Base-by-base conservation (phyloP, 2,329 filamentous ascomycete genomes). In the Clathrospora elynae region DNA sequence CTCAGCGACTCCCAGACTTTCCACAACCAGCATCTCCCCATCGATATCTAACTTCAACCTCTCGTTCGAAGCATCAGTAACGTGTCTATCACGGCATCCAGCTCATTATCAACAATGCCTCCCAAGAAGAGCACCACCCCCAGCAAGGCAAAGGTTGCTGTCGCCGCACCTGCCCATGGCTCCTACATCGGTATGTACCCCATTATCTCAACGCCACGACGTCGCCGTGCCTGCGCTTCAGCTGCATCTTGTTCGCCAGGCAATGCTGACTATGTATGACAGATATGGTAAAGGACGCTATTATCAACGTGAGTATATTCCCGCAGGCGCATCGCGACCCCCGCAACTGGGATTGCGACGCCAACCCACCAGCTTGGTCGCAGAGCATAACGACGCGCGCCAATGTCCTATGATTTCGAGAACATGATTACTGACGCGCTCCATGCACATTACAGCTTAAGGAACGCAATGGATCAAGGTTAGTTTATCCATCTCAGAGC, bases 261-360 rank as follows among this genome's bases (percentile, higher is more conserved):
- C 57, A 70, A 71, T 79, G 68, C 78, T 82, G 75, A 83, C 77
- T 59, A 43, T 59, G 54, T 57, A 29, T 64, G 66, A 67, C 71
- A 85, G 83, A 85, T 73, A 86, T 87, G 84, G 84, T 87, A 72
- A 85, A 85, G 74, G 83, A 86, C 71, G 84, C 83, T 59, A 84
- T 87, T 68, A 71, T 85, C 66, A 81, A 79, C 73, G 84, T 87
- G 73, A 83, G 84, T 86, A 68, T 65, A 78, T 73, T 69, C 66
- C 66, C 64, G 59, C 65, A 54, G 68, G 78, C 76, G 78, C 75
- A 75, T 71, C 55, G 56, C 51, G 62, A 70, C 64, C 70, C 68
- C 62, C 62, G 59, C 59, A 60, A 54, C 48, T 35, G 49, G 37
- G 42, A 42, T 53, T 60, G 66, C 65, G 66, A 67, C 66, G 61